A percentile compares a stretch with the other conserved stretches of the same genome.
Conservation (phyloP, 2,329 filamentous ascomycete species). For the Penicillium sp. region DNA sequence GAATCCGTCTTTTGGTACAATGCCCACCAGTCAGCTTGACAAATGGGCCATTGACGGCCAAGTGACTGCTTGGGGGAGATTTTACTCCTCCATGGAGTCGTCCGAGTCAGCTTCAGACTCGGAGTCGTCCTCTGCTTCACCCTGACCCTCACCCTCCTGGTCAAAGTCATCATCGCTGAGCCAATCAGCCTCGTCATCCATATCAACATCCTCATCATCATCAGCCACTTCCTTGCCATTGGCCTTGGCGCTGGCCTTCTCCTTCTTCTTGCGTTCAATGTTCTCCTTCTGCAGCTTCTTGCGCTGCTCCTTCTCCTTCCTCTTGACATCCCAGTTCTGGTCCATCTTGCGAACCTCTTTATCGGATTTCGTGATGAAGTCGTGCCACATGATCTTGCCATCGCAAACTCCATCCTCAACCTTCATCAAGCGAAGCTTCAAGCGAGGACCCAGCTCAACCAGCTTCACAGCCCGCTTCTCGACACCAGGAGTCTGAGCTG, state of each 20-base stretch:
- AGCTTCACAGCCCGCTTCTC: conserved; percentile 89
- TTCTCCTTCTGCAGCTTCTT: conserved; percentile 85
- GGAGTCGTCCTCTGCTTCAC: conserved; percentile 18
- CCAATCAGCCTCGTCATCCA: conserved; percentile 55
- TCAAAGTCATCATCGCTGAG: conserved; percentile 55
- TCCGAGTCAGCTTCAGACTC: conserved; percentile 46
- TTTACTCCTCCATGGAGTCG: conserved; percentile 46
- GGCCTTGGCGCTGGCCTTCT: conserved; percentile 53
- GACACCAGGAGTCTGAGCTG: conserved; percentile 52
- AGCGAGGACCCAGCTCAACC: conserved; percentile 85
- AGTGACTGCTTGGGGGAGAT: background rate
- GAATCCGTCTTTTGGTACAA: conserved; percentile 1
- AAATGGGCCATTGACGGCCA: background rate
- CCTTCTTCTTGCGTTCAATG: conserved; percentile 79
- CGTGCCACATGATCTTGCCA: conserved; percentile 96
- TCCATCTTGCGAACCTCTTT: conserved; percentile 78
- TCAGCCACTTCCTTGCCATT: conserved; percentile 48
- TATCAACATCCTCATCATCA: conserved; percentile 56
- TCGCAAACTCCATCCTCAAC: conserved; percentile 91
- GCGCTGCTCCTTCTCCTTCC: conserved; percentile 83
- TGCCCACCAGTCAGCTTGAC: background rate
- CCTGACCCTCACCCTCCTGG: conserved; percentile 47
- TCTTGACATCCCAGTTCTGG: conserved; percentile 77
- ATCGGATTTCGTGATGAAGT: conserved; percentile 83
- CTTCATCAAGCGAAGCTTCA: conserved; percentile 88